Percentiles rank a stretch among this genome's conserved stretches.
phyloP scores from a whole-genome alignment of 805 yeast genomes.

The Candida germanica region DNA sequence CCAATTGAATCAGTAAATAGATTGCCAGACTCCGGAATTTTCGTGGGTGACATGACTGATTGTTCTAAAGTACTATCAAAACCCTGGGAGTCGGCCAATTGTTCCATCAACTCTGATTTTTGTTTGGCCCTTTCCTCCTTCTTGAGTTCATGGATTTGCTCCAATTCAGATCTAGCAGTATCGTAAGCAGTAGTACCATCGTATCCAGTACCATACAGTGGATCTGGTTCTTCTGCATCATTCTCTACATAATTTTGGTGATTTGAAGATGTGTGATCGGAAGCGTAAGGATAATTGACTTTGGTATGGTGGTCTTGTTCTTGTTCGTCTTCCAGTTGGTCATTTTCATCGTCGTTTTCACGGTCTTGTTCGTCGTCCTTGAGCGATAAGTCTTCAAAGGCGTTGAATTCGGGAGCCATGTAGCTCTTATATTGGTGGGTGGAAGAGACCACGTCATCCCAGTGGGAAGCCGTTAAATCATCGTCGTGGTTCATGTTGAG shows the following conservation, averaged over 20 bases:
- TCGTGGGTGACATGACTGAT: constrained; percentile 26
- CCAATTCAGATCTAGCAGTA: constrained; percentile 14
- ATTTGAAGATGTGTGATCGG: background rate
- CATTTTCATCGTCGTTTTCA: constrained; percentile 15
- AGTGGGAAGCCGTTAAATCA: constrained; percentile 52
- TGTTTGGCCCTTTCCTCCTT: constrained; percentile 33
- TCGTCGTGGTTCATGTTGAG: constrained; percentile 41
- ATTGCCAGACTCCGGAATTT: constrained; percentile 19
- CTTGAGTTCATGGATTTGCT: constrained; percentile 30
- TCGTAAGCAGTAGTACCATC: constrained; percentile 10
- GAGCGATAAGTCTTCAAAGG: constrained; percentile 19
- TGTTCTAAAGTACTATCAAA: constrained; percentile 31
- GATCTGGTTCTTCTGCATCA: background rate
- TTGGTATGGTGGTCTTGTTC: too few species aligned
- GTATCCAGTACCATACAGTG: constrained; percentile 1
- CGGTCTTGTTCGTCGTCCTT: constrained; percentile 9
- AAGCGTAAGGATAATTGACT: background rate
- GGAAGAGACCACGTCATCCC: constrained; percentile 57
- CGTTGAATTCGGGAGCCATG: constrained; percentile 14
- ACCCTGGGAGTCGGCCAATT: constrained; percentile 39
- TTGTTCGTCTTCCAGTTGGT: constrained; percentile 9
- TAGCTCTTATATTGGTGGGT: constrained; percentile 17
- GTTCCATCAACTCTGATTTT: constrained; percentile 34
- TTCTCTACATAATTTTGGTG: background rate
- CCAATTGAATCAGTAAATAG: constrained; percentile 29